Base-by-base conservation (phyloP, 1,284 basidiomycete species). In the Cronartium quercuum region DNA sequence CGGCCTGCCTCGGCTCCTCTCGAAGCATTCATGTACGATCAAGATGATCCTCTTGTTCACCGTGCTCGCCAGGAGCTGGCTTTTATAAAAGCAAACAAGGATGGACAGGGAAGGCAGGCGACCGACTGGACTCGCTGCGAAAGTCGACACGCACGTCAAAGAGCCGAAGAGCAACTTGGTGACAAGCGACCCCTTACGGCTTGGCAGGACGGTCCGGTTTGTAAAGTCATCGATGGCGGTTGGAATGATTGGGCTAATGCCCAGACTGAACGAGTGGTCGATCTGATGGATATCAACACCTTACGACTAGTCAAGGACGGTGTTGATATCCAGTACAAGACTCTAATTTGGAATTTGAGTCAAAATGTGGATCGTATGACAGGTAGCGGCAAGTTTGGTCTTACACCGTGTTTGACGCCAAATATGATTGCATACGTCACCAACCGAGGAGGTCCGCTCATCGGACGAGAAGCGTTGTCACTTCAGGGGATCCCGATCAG, bases 351-450 rank as follows among this genome's bases (percentile, higher is more conserved):
- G 94, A 97, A 97, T 82, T 85, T 97, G n/a, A 94, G 92, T 3
- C 94, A 97, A 82, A 97, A 97, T 78, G 94, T 97, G 35, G 82
- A 82, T 65, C 88, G 93, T 15, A 91, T 90, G 57, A 91, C 89
- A 51, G 91, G 90, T 3, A 89, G 90, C 0, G 88, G 86, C 76
- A 89, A 88, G 81, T 85, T 89, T 1, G 94, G 93, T 7, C 90
- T 95, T 62, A 91, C 90, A 76, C 91, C 91, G 0, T 97, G 94
- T 82, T 86, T 97, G 21, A 97, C 94, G 0, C 94, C 94, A 0
- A 90, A 91, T 42, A 96, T 96, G 90, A 97, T 97, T 77, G 92
- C 94, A 0, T 97, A 93, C 81, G 90, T 96, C 80, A 93, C 94
- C 38, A 93, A 91, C 80, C 92, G 94, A 66, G 94, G 94, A 51